Evolutionary conservation across 345 rosid genomes (phyloP), one percentile per base, ranked within the genome.

Genomic region (Acer negundo): DNA sequence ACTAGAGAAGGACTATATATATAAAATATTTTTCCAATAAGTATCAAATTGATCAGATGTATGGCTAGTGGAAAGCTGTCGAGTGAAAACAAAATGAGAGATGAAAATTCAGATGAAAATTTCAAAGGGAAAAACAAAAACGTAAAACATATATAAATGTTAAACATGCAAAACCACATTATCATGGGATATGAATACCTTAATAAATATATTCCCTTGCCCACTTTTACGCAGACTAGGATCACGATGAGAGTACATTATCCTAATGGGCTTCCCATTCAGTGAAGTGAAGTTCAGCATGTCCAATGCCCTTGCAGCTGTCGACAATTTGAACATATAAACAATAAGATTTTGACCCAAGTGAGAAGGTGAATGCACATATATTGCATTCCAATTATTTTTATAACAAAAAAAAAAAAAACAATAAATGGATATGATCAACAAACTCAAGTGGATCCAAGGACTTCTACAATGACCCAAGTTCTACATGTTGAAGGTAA

Each of bases 281-380:
- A 95, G 80, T 77, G 93, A 90, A 35, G 93, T 81, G 79, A 86
- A 95, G 81, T 95, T 95, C 70, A 95, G 87, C 78, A 86, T 9
- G 28, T 95, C 96, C 86, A 95, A 53, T 42, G 98, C 99, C 87
- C 89, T 89, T 20, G 91, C 93, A 77, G 99, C 99, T 95, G 92
- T 76, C 28, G 24, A 44, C 53, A 63, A 62, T 40, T 69, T 16
- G 55, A 80, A 59, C 10, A 73, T 77, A 64, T 61, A 15, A 56
- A 20, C 20, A 9, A 15, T 65, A 53, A 75, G 77, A 49, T 64
- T 28, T 49, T 7, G 15, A 28, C 62, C 49, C 12, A 47, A 49
- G 2, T 17, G 35, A 35, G n/a, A 24, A 26, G 28, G 17, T 15
- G 61, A 2, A 31, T 71, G 10, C 62, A 28, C 17, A 53, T 13